Percentiles rank a stretch among this genome's conserved stretches.
Conservation (phyloP, 1,284 basidiomycete species). For the Trametes polyzona region DNA sequence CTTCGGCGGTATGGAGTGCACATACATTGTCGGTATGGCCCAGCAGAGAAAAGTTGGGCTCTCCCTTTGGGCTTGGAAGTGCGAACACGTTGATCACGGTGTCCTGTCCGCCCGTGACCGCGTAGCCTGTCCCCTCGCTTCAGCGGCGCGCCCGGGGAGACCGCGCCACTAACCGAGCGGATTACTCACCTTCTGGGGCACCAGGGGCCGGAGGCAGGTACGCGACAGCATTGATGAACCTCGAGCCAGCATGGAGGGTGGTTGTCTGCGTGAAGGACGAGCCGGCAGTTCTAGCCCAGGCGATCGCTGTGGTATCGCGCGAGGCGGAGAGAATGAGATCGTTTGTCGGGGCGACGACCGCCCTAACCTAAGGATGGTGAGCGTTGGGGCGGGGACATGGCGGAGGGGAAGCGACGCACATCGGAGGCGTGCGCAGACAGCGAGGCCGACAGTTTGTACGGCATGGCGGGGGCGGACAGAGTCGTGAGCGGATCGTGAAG, state of each 20-base stretch:
- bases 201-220: constrained; percentile 72
- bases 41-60: constrained; percentile 79
- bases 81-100: constrained; percentile 83
- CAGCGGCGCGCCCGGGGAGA: constrained; percentile 11
- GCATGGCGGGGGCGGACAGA: constrained; percentile 49
- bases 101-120: constrained; percentile 86
- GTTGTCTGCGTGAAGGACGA: constrained; percentile 56
- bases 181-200: constrained; percentile 64
- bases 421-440: constrained; percentile 74
- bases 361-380: constrained; percentile 65
- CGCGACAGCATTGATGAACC: constrained; percentile 83
- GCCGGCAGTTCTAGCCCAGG: constrained; percentile 70
- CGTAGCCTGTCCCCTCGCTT: constrained; percentile 62
- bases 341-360: constrained; percentile 68
- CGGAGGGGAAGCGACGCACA: constrained; percentile 49
- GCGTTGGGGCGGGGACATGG: constrained; percentile 22
- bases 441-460: constrained; percentile 84
- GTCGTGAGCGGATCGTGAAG: constrained; percentile 27
- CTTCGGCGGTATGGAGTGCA: constrained; percentile 72
- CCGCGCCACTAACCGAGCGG: not conserved
- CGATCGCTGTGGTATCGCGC: constrained; percentile 87
- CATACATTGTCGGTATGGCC: constrained; percentile 95
- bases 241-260: constrained; percentile 69
- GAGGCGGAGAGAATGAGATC: constrained; percentile 85
- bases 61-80: constrained; percentile 57